Conservation (phyloP, 2,329 filamentous ascomycete genomes). For the Pseudogymnoascus sp. region DNA sequence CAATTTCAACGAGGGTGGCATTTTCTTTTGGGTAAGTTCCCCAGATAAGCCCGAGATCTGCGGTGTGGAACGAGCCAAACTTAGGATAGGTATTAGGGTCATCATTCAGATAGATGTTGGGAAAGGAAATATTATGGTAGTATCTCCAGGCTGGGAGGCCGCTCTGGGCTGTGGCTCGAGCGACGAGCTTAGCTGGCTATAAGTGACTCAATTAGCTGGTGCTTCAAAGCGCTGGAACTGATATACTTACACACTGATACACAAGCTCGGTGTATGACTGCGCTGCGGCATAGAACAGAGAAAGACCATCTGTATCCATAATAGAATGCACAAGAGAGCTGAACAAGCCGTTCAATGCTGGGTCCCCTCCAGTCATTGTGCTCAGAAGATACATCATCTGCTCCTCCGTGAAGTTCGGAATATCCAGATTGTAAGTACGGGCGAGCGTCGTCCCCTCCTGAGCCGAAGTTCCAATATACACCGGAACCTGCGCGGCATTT, state of each 20-base stretch:
- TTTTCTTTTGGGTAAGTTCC: slow-evolving; percentile 23
- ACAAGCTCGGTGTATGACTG: not conserved
- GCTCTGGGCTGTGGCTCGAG: not conserved
- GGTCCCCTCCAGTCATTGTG: not conserved
- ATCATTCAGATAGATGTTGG: not conserved
- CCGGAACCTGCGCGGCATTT: not conserved
- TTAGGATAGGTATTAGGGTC: not conserved
- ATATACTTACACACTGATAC: slow-evolving; percentile 3
- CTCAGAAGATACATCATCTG: not conserved
- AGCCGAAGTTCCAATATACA: not conserved
- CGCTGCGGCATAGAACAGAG: not conserved
- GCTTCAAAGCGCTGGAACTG: not conserved
- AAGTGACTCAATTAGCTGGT: not conserved
- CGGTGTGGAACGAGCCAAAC: slow-evolving; percentile 28
- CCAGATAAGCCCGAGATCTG: slow-evolving; percentile 29
- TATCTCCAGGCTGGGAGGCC: not conserved
- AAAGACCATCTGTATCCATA: not conserved
- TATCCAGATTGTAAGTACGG: not conserved
- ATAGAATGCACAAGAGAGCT: not conserved
- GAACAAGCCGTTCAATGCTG: not conserved
- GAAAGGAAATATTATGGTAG: not conserved
- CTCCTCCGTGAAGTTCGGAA: not conserved
- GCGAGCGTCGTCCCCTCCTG: not conserved
- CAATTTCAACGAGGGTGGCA: slow-evolving; percentile 18
- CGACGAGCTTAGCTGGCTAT: not conserved